These are phyloP conservation scores for Hansenula lynferdii DNA, from an alignment of 1,139 yeast species.

Conservation along the genomic window DNA sequence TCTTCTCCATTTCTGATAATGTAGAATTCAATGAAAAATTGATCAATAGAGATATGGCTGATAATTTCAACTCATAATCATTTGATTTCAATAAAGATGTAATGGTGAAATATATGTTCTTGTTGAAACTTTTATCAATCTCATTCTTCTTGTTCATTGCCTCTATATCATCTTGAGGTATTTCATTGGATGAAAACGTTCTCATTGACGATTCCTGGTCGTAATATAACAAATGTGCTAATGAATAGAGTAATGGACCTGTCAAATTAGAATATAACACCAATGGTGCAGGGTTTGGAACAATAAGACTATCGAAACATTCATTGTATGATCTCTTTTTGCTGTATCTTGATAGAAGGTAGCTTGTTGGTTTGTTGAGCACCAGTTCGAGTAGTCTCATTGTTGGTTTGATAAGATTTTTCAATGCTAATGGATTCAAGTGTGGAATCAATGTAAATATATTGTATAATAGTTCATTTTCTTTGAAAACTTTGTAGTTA, in stretches of 20 bases:
- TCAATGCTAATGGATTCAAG: conserved; percentile 15
- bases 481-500: background rate
- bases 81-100: conserved; percentile 24
- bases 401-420: conserved; percentile 17
- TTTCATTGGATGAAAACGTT: conserved; percentile 2
- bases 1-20: conserved; percentile 10
- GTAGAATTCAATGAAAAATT: conserved; percentile 22
- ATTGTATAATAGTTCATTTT: conserved; percentile 13
- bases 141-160: conserved; percentile 7
- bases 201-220: conserved; percentile 5
- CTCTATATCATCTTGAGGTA: background rate
- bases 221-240: conserved; percentile 24
- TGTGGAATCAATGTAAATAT: conserved; percentile 26
- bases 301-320: conserved; percentile 14
- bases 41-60: conserved; percentile 25
- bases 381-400: conserved; percentile 18
- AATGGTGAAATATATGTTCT: conserved; percentile 25
- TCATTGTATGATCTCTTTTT: conserved; percentile 11
- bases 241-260: conserved; percentile 26
- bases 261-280: conserved; percentile 19
- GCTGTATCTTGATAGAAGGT: conserved; percentile 14
- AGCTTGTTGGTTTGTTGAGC: conserved; percentile 17
- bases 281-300: conserved; percentile 24
- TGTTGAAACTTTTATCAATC: conserved; percentile 42
- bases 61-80: conserved; percentile 24